These are phyloP conservation scores for Dothiorella sarmentorum DNA, from an alignment of 2,329 filamentous ascomycete genomes.

Conservation along the genomic window DNA sequence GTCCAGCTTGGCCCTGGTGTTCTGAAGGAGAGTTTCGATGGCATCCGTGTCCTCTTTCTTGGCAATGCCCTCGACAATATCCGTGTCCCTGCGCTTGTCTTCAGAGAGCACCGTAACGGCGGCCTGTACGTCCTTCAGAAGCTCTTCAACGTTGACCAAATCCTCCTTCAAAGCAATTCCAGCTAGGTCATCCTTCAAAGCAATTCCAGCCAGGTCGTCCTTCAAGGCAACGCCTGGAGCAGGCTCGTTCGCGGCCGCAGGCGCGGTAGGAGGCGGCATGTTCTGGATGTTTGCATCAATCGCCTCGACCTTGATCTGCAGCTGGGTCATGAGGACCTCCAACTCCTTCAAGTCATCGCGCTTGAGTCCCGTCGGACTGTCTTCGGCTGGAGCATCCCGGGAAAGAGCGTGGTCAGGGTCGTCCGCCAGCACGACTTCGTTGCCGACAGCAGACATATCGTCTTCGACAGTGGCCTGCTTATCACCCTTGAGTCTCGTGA, in stretches of 20 bases:
- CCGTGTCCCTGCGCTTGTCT: slow-evolving; percentile 21
- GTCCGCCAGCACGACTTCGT: slow-evolving; percentile 57
- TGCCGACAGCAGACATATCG: slow-evolving; percentile 50
- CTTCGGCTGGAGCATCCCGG: slow-evolving; percentile 29
- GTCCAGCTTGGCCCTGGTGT: slow-evolving; percentile 84
- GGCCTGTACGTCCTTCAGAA: slow-evolving; percentile 57
- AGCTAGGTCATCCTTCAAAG: slow-evolving; percentile 34
- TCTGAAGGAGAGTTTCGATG: slow-evolving; percentile 84
- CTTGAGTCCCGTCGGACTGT: slow-evolving; percentile 49
- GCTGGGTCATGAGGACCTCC: slow-evolving; percentile 75
- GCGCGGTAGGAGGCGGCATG: slow-evolving; percentile 39
- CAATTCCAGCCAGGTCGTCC: slow-evolving; percentile 46
- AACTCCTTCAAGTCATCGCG: slow-evolving; percentile 79
- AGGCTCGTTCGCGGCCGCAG: slow-evolving; percentile 40
- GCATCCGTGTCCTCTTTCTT: slow-evolving; percentile 83
- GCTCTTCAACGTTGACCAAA: slow-evolving; percentile 44
- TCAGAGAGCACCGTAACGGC: slow-evolving; percentile 50
- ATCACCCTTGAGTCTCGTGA: slow-evolving; percentile 69
- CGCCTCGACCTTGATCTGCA: slow-evolving; percentile 79
- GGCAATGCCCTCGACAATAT: slow-evolving; percentile 51
- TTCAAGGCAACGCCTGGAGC: slow-evolving; percentile 40
- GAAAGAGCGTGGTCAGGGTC: slow-evolving; percentile 46
- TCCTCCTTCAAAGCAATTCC: slow-evolving; percentile 47
- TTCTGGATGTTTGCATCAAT: slow-evolving; percentile 57
- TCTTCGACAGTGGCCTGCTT: slow-evolving; percentile 44